These are phyloP conservation scores for Blechomonas ayalai DNA, from an alignment of 208 protist species.

Conservation along the genomic window DNA sequence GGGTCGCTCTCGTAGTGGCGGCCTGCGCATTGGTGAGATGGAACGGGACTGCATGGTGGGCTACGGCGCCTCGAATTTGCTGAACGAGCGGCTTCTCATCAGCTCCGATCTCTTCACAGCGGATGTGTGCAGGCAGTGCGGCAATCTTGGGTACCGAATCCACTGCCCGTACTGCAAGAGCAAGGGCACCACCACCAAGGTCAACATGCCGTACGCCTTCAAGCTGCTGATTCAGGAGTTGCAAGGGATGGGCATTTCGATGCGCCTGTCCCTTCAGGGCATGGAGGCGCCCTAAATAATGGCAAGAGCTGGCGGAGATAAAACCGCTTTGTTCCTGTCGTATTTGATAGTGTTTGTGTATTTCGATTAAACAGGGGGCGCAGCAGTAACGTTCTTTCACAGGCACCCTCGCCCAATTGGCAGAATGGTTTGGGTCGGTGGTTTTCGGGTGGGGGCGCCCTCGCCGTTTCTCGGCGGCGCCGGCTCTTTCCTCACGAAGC, in stretches of 20 bases:
- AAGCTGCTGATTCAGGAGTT: slow-evolving; percentile 99
- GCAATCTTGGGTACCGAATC: slow-evolving; percentile 83
- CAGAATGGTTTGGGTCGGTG: too few relatives aligned
- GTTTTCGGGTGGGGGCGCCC: too few relatives aligned
- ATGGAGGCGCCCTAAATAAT: not conserved
- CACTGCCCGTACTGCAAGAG: slow-evolving; percentile 96
- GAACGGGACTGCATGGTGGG: slow-evolving; percentile 99
- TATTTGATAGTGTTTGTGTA: not conserved
- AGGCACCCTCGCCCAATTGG: too few relatives aligned
- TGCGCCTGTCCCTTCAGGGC: slow-evolving; percentile 37
- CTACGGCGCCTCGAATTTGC: slow-evolving; percentile 93
- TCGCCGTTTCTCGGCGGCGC: too few relatives aligned
- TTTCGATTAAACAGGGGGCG: slow-evolving; percentile 5
- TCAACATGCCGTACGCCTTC: slow-evolving; percentile 99
- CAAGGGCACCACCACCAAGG: slow-evolving; percentile 51
- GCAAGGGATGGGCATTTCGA: slow-evolving; percentile 96
- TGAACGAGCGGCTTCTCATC: slow-evolving; percentile 98
- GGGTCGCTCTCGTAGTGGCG: slow-evolving; percentile 96
- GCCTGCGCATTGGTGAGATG: slow-evolving; percentile 99
- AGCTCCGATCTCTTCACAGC: slow-evolving; percentile 96
- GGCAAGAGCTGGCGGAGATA: too few relatives aligned
- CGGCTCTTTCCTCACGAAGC: too few relatives aligned
- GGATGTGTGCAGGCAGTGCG: slow-evolving; percentile 92
- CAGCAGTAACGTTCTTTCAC: too few relatives aligned
- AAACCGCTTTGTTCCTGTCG: too few relatives aligned